Percentiles rank a stretch among this genome's conserved stretches.
These are phyloP conservation scores for Phytomonas francai DNA, from an alignment of 208 protist genomes.

Conservation along the genomic window DNA sequence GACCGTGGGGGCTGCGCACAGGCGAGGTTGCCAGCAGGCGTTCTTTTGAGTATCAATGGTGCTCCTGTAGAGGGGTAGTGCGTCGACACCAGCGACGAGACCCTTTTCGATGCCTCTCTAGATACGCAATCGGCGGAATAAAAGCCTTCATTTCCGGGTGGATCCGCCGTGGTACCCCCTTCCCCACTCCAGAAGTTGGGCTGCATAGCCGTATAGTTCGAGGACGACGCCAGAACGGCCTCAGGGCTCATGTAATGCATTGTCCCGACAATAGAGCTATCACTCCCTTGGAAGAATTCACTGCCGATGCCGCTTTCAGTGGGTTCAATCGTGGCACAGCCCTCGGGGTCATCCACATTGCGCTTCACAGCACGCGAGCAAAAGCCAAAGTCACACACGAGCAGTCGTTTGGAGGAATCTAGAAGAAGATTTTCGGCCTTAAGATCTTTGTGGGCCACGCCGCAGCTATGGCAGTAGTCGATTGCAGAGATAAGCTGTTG, in stretches of 20 bases:
- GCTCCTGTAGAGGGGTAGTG: not conserved
- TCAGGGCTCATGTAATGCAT: constrained; percentile 85
- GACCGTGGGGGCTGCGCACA: not conserved
- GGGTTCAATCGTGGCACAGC: constrained; percentile 21
- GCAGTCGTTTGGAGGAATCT: constrained; percentile 46
- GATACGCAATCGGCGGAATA: not conserved
- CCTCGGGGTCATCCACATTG: constrained; percentile 45
- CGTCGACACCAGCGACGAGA: not conserved
- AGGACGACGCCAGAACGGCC: constrained; percentile 35
- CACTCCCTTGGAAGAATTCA: constrained; percentile 14
- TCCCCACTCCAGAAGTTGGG: not conserved
- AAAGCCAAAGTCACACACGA: constrained; percentile 90
- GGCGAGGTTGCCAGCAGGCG: not conserved
- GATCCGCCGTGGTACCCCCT: not conserved
- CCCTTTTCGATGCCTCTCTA: not conserved
- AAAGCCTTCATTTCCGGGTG: not conserved
- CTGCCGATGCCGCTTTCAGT: constrained; percentile 23
- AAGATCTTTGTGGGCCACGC: constrained; percentile 91
- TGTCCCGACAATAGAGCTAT: constrained; percentile 26
- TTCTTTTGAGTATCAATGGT: not conserved
- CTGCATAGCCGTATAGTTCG: constrained; percentile 2
- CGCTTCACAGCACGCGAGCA: constrained; percentile 48
- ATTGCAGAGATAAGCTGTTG: constrained; percentile 88
- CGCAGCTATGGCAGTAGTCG: constrained; percentile 87
- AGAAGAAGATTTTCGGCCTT: constrained; percentile 91